Conservation (phyloP, 306 rosid species). For the Hylodesmum podocarpum region DNA sequence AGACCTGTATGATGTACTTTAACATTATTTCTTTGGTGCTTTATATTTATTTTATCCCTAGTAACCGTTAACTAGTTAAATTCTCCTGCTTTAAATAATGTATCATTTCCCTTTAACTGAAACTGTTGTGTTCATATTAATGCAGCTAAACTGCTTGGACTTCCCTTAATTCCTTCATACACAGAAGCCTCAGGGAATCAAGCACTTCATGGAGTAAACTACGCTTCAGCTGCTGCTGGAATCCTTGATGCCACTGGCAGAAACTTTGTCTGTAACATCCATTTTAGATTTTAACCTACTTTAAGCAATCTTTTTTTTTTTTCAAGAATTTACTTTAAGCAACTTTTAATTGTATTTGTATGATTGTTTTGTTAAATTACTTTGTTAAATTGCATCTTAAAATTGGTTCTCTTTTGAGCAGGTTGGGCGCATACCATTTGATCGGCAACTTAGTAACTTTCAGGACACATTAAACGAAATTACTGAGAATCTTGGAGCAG, state of each 20-base stretch:
- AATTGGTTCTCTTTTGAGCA: slow-evolving; percentile 28
- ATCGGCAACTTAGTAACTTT: slow-evolving; percentile 74
- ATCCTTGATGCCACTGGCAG: slow-evolving; percentile 87
- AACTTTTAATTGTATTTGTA: background rate
- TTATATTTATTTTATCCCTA: background rate
- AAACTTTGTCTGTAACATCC: slow-evolving; percentile 62
- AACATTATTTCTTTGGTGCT: background rate
- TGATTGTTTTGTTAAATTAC: background rate
- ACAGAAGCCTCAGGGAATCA: slow-evolving; percentile 59
- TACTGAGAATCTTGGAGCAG: slow-evolving; percentile 56
- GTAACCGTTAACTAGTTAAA: background rate
- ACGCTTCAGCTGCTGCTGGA: slow-evolving; percentile 96
- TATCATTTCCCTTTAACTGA: background rate
- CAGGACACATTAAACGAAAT: slow-evolving; percentile 71
- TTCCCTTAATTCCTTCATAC: slow-evolving; percentile 81
- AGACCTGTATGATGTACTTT: background rate
- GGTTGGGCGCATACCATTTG: slow-evolving; percentile 85
- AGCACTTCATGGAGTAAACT: slow-evolving; percentile 76
- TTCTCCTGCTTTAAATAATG: background rate
- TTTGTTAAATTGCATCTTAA: background rate
- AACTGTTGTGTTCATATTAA: background rate
- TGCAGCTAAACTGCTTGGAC: slow-evolving; percentile 88
- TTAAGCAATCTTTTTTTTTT: background rate
- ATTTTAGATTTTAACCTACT: background rate
- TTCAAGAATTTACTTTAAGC: background rate